Percentiles rank a stretch among this genome's conserved stretches.
phyloP scores from a whole-genome alignment of 441 rosid species.

The Erodium moschatum region DNA sequence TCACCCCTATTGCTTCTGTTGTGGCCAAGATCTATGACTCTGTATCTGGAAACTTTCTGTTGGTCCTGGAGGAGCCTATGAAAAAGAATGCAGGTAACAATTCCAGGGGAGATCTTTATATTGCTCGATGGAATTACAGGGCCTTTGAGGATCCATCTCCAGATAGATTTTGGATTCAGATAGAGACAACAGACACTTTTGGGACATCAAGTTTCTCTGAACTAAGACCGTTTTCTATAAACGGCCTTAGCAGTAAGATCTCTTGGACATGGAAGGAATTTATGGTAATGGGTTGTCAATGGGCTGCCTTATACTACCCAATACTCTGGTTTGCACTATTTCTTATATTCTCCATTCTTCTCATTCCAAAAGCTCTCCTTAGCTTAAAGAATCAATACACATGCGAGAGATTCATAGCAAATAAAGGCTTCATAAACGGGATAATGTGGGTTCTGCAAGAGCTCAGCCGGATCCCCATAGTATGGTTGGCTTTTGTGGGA shows the following conservation, averaged over 20 bases:
- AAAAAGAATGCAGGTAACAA: slow-evolving; percentile 33
- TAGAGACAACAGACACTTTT: slow-evolving; percentile 51
- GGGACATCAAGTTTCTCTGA: slow-evolving; percentile 53
- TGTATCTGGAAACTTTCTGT: slow-evolving; percentile 39
- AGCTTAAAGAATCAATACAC: slow-evolving; percentile 45
- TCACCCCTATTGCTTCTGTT: slow-evolving; percentile 49
- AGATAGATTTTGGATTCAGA: slow-evolving; percentile 76
- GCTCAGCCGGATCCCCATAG: slow-evolving; percentile 49
- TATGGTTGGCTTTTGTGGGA: slow-evolving; percentile 58
- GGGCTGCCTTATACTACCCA: slow-evolving; percentile 67
- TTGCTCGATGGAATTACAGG: slow-evolving; percentile 71
- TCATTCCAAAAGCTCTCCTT: slow-evolving; percentile 49
- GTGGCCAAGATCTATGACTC: slow-evolving; percentile 72
- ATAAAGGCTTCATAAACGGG: slow-evolving; percentile 40
- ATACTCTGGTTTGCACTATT: slow-evolving; percentile 48
- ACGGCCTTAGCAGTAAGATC: slow-evolving; percentile 48
- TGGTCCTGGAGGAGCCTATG: slow-evolving; percentile 73
- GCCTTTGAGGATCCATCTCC: slow-evolving; percentile 86
- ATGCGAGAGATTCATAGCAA: slow-evolving; percentile 35
- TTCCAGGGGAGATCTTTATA: slow-evolving; percentile 57
- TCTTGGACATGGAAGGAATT: slow-evolving; percentile 94
- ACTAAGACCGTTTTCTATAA: slow-evolving; percentile 65
- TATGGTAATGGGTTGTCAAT: slow-evolving; percentile 75
- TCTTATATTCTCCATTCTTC: slow-evolving; percentile 37
- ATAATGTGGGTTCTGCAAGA: slow-evolving; percentile 60